These are phyloP conservation scores for Filobasidium floriforme DNA, from an alignment of 768 basidiomycete genomes.

Conservation along the genomic window DNA sequence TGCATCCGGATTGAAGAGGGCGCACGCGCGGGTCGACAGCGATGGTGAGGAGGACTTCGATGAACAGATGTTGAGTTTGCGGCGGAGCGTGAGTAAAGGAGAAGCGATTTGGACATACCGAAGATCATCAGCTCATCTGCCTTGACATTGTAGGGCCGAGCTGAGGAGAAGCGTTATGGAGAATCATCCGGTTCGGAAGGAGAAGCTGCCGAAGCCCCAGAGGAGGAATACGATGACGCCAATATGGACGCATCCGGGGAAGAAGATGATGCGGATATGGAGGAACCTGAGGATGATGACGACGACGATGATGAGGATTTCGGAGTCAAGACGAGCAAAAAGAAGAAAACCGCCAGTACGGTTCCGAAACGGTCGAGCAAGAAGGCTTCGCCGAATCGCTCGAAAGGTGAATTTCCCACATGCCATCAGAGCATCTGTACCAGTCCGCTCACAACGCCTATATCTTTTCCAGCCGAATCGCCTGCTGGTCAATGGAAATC, in stretches of 20 bases:
- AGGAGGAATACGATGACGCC: conserved; percentile 9
- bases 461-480: background rate
- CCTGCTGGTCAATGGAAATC: conserved; percentile 9
- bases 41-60: background rate
- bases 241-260: conserved; percentile 11
- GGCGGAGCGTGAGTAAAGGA: background rate
- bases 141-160: background rate
- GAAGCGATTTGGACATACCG: background rate
- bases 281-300: conserved; percentile 23
- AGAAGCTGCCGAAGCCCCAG: background rate
- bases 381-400: background rate
- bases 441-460: background rate
- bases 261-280: conserved; percentile 22
- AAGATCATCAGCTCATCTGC: background rate
- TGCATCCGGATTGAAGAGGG: background rate
- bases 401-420: background rate
- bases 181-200: background rate
- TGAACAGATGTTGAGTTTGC: background rate
- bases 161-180: background rate
- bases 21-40: background rate
- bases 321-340: conserved; percentile 13
- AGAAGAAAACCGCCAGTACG: conserved; percentile 7
- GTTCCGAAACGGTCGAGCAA: conserved; percentile 2
- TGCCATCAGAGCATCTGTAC: background rate
- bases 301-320: conserved; percentile 23